Conservation (phyloP, 2,329 filamentous ascomycete genomes). For the Fusarium vanettenii region DNA sequence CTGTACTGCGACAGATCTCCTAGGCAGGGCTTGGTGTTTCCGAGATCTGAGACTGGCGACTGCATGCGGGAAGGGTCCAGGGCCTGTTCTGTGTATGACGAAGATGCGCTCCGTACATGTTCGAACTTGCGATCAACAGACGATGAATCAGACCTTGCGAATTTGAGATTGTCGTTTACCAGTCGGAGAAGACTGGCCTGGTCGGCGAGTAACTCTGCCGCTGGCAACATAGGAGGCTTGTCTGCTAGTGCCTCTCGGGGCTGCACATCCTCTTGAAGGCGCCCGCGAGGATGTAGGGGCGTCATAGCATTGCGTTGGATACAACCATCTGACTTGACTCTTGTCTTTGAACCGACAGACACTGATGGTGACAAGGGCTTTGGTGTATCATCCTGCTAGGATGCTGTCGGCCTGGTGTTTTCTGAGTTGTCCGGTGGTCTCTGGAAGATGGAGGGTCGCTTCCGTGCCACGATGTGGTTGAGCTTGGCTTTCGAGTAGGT, state of each 20-base stretch:
- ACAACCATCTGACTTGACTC: slow-evolving; percentile 22
- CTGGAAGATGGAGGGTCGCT: slow-evolving; percentile 6
- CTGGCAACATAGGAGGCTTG: neutral
- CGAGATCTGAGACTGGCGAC: slow-evolving; percentile 43
- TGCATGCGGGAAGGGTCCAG: slow-evolving; percentile 34
- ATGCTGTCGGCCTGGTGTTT: slow-evolving; percentile 13
- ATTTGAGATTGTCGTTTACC: slow-evolving; percentile 26
- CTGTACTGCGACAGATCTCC: slow-evolving; percentile 47
- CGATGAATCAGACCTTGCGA: slow-evolving; percentile 13
- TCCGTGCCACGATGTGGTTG: neutral
- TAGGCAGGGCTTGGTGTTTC: slow-evolving; percentile 40
- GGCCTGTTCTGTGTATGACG: slow-evolving; percentile 44
- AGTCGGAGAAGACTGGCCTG: slow-evolving; percentile 30
- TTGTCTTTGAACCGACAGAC: slow-evolving; percentile 11
- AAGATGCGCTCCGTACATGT: slow-evolving; percentile 45
- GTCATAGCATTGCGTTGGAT: slow-evolving; percentile 14
- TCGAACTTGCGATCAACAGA: slow-evolving; percentile 13
- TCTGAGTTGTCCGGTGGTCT: slow-evolving; percentile 10
- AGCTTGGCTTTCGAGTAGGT: slow-evolving; percentile 2
- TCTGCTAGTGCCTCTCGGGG: slow-evolving; percentile 14
- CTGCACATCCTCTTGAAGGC: slow-evolving; percentile 19
- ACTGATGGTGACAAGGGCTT: slow-evolving; percentile 3
- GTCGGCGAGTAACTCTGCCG: slow-evolving; percentile 27
- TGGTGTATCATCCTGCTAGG: slow-evolving; percentile 4
- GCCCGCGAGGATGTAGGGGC: neutral